Evolutionary conservation across 306 rosid genomes (phyloP), one percentile per base, ranked within the genome.

Genomic region (Calophaca sinica): DNA sequence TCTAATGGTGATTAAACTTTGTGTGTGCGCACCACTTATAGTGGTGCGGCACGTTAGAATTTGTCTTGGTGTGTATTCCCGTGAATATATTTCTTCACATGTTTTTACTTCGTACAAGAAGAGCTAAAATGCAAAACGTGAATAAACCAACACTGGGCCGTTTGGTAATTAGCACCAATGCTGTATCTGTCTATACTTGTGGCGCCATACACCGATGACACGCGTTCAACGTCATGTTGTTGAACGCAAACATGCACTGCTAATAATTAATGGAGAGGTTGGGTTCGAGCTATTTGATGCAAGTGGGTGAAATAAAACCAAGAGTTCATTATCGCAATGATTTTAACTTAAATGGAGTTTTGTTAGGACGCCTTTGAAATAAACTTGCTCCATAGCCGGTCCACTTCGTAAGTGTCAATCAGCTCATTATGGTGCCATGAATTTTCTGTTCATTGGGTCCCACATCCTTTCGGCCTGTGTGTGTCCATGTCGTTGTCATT

Each of bases 371-470:
- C 7, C 7, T 38, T 38, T 38, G 42, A 38, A 38, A 38, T 38
- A 35, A 38, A 38, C 42, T 5, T 35, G 38, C 7, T 38, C 46
- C 2, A 53, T 11, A 31, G 4, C 5, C 13, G 26, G 29, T 5
- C 28, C 55, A 59, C 68, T 31, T 29, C 12, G 13, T 55, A 41
- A 26, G 65, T 26, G 15, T 55, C 68, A 44, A 58, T 44, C 35
- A 28, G 10, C 58, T 49, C 26, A 20, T 33, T 32, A 26, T 3
- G 64, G 35, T 55, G 50, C 15, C 33, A 42, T 11, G 67, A 65
- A 54, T 53, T 53, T 42, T 44, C 13, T 20, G 42, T 66, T 39
- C 52, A 58, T 0, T 3, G 29, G 74, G 59, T 0, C 68, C 73
- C 52, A n/a, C 9, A 1, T 31, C 39, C 12, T 68, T 29, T 75